A percentile compares a stretch with the other conserved stretches of the same genome.
Evolutionary conservation across 164 flowering plant species (phyloP).

Genomic region (Warburgia ugandensis): DNA sequence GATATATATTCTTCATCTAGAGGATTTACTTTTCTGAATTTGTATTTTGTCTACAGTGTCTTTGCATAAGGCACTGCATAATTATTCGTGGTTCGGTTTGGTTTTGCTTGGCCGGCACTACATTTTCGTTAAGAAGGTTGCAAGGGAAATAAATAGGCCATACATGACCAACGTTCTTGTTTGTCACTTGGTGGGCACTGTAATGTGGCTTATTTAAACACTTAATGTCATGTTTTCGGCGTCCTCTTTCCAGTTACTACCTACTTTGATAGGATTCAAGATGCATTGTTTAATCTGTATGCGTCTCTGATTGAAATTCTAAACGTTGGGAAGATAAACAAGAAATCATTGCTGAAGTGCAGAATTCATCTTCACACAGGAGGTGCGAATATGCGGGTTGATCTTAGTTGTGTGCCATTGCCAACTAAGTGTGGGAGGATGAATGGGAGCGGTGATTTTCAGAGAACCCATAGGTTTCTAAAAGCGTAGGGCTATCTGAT

Average conservation of each 20-base stretch:
- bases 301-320: slow-evolving; percentile 37
- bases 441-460: slow-evolving; percentile 17
- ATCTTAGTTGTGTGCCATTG: slow-evolving; percentile 29
- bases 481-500: slow-evolving; percentile 25
- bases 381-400: slow-evolving; percentile 31
- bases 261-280: slow-evolving; percentile 59
- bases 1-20: too few relatives aligned
- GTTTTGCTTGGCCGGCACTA: slow-evolving; percentile 52
- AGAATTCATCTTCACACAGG: slow-evolving; percentile 39
- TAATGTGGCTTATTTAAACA: slow-evolving; percentile 45
- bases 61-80: slow-evolving; percentile 61
- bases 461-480: slow-evolving; percentile 16
- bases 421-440: slow-evolving; percentile 18
- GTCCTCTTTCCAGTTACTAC: slow-evolving; percentile 48
- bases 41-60: slow-evolving; percentile 74
- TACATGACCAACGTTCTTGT: slow-evolving; percentile 46
- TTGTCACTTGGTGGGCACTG: slow-evolving; percentile 41
- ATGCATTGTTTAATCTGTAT: slow-evolving; percentile 49
- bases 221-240: slow-evolving; percentile 47
- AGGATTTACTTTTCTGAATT: too few relatives aligned
- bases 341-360: slow-evolving; percentile 29
- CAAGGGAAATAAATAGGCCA: slow-evolving; percentile 22
- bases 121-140: slow-evolving; percentile 41
- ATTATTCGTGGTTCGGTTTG: slow-evolving; percentile 59
- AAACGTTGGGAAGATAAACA: slow-evolving; percentile 29